Conservation (phyloP, 2,329 filamentous ascomycete species). For the Stachybotrys echinatus region DNA sequence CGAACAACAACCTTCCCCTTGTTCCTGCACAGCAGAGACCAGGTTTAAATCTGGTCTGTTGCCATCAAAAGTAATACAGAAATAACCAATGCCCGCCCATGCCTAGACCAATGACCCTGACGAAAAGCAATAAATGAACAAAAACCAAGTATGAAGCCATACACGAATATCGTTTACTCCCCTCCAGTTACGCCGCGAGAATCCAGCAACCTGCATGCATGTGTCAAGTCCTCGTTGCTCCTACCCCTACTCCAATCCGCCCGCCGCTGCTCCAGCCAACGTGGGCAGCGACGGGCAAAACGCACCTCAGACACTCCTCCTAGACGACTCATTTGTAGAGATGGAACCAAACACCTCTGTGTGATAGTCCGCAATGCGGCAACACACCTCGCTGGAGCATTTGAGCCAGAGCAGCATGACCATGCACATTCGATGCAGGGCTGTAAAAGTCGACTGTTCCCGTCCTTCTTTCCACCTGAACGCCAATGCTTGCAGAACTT, state of each 20-base stretch:
- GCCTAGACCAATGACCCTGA: neutral
- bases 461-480: slow-evolving; percentile 14
- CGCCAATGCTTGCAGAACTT: slow-evolving; percentile 40
- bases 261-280: neutral
- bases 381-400: neutral
- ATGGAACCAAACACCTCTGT: neutral
- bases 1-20: neutral
- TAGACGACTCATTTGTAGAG: neutral
- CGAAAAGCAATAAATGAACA: neutral
- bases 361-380: neutral
- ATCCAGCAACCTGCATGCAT: neutral
- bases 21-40: neutral
- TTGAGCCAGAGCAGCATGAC: neutral
- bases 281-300: neutral
- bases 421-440: slow-evolving; percentile 5
- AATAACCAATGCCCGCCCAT: neutral
- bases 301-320: neutral
- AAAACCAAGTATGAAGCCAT: neutral
- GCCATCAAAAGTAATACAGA: neutral
- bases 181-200: neutral
- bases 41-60: neutral
- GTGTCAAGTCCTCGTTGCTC: neutral
- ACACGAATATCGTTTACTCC: neutral
- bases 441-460: slow-evolving; percentile 8
- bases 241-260: neutral